Base-by-base conservation (phyloP, 2,329 filamentous ascomycete species). In the Sporothrix brasiliensis region DNA sequence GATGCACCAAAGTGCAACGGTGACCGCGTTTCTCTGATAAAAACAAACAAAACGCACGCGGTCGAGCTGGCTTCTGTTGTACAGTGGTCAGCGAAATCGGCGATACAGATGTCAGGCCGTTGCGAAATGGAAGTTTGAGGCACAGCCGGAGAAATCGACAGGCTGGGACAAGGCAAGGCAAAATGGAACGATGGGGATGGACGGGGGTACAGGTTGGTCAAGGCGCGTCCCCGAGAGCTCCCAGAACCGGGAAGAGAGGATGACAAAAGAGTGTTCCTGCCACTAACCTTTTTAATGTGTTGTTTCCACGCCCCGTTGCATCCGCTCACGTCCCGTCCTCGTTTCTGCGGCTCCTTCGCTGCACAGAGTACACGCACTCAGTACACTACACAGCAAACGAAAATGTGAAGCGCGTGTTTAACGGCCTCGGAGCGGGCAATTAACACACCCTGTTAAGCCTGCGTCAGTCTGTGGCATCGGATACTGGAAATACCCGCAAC, bases 291-390 rank as follows among this genome's bases (percentile, higher is more conserved):
- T 54, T 21, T 11, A 44, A 39, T 41, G 47, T 65, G 14, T 54
- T 54, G 58, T 54, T 65, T 65, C 19, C 49, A 65, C 58, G 60
- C 68, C n/a, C 58, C 68, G 58, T 69, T 54, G 68, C 58, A 69
- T 65, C 47, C 47, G 58, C 47, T 61, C 58, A 61, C 34, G 49
- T 44, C 30, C 50, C 68, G 58, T 24, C 14, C 34, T 54, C 58
- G 65, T 30, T 50, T 50, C 27, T 63, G 58, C 27, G 10, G 56
- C 56, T 61, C 56, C 39, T 63, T 44, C 13, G 58, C 58, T 61
- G 58, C 39, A 21, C 56, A 63, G 39, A 27, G 58, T 47, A 47
- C 39, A 60, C n/a, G 56, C 41, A 16, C 41, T 44, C 4, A 7
- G 34, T 34, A 34, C 34, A 34, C 5, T 41, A 60, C 56, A 39